These are phyloP conservation scores for Trypanosoma vivax DNA, from an alignment of 208 protist genomes.

Conservation along the genomic window DNA sequence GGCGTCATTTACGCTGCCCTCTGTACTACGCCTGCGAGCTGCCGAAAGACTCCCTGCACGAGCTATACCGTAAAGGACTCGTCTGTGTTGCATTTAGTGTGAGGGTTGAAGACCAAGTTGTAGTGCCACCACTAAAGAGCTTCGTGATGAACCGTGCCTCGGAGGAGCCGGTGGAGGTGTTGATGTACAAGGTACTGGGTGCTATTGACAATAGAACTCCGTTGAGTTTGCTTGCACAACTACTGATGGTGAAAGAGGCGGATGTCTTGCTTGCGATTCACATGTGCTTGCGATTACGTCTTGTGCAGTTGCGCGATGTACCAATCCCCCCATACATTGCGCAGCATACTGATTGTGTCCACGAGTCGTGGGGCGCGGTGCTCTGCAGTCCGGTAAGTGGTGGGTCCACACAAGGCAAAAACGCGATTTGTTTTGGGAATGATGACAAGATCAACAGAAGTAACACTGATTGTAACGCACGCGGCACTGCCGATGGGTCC, in stretches of 20 bases:
- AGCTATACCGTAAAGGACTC: conserved; percentile 82
- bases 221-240: conserved; percentile 80
- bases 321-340: conserved; percentile 25
- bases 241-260: conserved; percentile 88
- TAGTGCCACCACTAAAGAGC: conserved; percentile 89
- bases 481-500: too few species aligned
- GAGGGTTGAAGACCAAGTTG: conserved; percentile 75
- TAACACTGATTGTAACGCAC: too few species aligned
- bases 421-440: too few species aligned
- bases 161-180: conserved; percentile 92
- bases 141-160: conserved; percentile 98
- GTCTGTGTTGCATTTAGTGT: conserved; percentile 88
- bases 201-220: conserved; percentile 93
- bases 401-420: too few species aligned
- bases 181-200: conserved; percentile 95
- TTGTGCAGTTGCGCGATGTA: conserved; percentile 61
- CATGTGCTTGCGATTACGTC: conserved; percentile 88
- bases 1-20: background rate
- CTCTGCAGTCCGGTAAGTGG: conserved; percentile 11
- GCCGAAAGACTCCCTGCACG: conserved; percentile 27
- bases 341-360: conserved; percentile 21
- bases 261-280: conserved; percentile 88
- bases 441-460: too few species aligned
- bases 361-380: conserved; percentile 46
- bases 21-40: conserved; percentile 50